A percentile compares a stretch with the other conserved stretches of the same genome.
These are phyloP conservation scores for Colletotrichum simmondsii DNA, from an alignment of 2,329 filamentous ascomycete genomes.

Conservation along the genomic window DNA sequence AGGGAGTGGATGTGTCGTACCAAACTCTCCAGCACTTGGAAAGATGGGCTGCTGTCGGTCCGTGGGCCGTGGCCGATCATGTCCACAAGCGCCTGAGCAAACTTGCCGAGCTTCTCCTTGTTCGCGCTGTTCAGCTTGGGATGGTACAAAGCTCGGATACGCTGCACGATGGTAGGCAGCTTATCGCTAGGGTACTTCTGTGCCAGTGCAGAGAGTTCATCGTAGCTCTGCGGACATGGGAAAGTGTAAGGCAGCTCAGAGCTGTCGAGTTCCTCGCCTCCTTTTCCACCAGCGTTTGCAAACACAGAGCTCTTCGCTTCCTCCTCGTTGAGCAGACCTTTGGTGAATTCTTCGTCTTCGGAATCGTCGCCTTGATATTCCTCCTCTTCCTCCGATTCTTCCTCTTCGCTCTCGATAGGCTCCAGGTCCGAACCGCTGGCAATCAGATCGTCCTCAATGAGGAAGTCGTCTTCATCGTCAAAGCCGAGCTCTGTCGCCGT, in stretches of 20 bases:
- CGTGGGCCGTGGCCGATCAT: slow-evolving; percentile 57
- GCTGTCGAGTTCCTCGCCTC: slow-evolving; percentile 58
- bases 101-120: slow-evolving; percentile 81
- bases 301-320: slow-evolving; percentile 67
- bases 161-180: slow-evolving; percentile 83
- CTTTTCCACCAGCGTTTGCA: slow-evolving; percentile 42
- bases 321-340: slow-evolving; percentile 71
- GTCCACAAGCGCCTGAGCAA: slow-evolving; percentile 74
- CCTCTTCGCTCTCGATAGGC: slow-evolving; percentile 62
- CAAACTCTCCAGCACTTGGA: slow-evolving; percentile 79
- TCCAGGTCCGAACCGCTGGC: slow-evolving; percentile 82
- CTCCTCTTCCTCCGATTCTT: slow-evolving; percentile 57
- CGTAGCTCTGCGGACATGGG: slow-evolving; percentile 81
- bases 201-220: slow-evolving; percentile 77
- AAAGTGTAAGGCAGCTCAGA: slow-evolving; percentile 80
- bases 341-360: slow-evolving; percentile 78
- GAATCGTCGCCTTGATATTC: slow-evolving; percentile 50
- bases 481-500: slow-evolving; percentile 75
- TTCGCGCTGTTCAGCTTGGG: slow-evolving; percentile 87
- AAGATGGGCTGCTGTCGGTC: slow-evolving; percentile 60
- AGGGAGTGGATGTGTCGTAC: slow-evolving; percentile 94
- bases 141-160: slow-evolving; percentile 92
- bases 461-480: slow-evolving; percentile 94
- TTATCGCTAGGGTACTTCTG: slow-evolving; percentile 71
- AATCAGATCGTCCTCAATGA: slow-evolving; percentile 89